Evolutionary conservation across 2,329 filamentous ascomycete species (phyloP), one percentile per base, ranked within the genome.

Genomic region (Ophiocordyceps camponoti-saundersi): DNA sequence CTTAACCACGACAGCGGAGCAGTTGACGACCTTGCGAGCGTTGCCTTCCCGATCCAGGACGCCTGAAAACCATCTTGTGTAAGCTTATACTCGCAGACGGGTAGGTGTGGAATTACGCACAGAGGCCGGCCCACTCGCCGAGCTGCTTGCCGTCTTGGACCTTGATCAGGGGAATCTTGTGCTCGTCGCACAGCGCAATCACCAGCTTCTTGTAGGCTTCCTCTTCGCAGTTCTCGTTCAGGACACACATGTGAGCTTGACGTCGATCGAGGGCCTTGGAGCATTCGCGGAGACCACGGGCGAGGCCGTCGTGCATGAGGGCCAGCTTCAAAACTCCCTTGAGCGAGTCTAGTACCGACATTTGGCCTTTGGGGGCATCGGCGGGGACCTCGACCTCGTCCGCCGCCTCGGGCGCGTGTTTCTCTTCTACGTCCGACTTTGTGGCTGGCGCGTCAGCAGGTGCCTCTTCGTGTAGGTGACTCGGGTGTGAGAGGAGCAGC

Each of bases 121-220:
- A 98, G 65, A 98, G 82, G 75, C 92, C 92, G 67, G 93, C 90
- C 92, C 92, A 98, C 79, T 98, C 92, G 76, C 92, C 92, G 63
- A 98, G 78, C 80, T 95, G 86, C 84, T 98, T 98, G 71, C 92
- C 92, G 71, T 98, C 92, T 59, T 89, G 90, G 55, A 98, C 92
- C 86, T 98, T 96, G 81, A 98, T 98, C 63, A 98, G 77, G 57
- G 92, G 92, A 64, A 98, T 98, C 82, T 95, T 95, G 79, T 98
- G 92, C 82, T 98, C 92, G 55, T 84, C 86, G 85, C 92, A 98
- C 52, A 98, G 85, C 53, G 92, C 92, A 60, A 96, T 85, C 62
- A 98, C 90, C 57, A 98, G 82, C 85, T 98, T 98, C 88, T 98
- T 98, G 81, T 98, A 98, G 59, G 92, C 90, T 74, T 98, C 92